Conservation (phyloP, 257 asterid genomes). For the Hygrophila difformis region DNA sequence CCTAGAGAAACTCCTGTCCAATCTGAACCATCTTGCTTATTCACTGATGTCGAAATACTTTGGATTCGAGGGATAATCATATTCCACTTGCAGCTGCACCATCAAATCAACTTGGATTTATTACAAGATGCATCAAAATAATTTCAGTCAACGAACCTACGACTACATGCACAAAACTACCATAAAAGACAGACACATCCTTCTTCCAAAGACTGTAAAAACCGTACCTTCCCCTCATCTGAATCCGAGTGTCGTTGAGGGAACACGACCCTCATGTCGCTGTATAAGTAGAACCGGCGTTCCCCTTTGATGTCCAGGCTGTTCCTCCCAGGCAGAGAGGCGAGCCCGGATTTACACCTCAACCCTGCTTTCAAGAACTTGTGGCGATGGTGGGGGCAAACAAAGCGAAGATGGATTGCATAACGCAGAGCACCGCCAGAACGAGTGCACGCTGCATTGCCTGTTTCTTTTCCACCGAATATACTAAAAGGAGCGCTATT, state of each 20-base stretch:
- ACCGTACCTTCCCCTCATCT: constrained; percentile 92
- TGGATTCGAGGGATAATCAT: constrained; percentile 75
- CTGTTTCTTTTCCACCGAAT: constrained; percentile 31
- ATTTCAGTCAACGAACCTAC: background rate
- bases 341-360: constrained; percentile 46
- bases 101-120: constrained; percentile 15
- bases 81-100: constrained; percentile 78
- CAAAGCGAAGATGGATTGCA: constrained; percentile 78
- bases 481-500: constrained; percentile 17
- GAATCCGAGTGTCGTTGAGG: constrained; percentile 95
- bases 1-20: too few relatives aligned
- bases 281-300: constrained; percentile 74
- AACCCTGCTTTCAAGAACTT: constrained; percentile 33
- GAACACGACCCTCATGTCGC: constrained; percentile 85
- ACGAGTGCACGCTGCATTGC: constrained; percentile 27
- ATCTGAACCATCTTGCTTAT: too few relatives aligned
- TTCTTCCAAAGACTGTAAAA: too few relatives aligned
- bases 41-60: constrained; percentile 67
- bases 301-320: constrained; percentile 34
- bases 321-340: constrained; percentile 40
- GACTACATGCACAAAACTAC: too few relatives aligned
- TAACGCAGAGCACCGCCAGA: constrained; percentile 73
- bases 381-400: constrained; percentile 53
- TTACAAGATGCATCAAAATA: constrained; percentile 3
- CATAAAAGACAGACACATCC: too few relatives aligned